Percentiles rank a stretch among this genome's conserved stretches.
These are phyloP conservation scores for Plasmodium ovale DNA, from an alignment of 169 alveolate genomes.

Conservation along the genomic window DNA sequence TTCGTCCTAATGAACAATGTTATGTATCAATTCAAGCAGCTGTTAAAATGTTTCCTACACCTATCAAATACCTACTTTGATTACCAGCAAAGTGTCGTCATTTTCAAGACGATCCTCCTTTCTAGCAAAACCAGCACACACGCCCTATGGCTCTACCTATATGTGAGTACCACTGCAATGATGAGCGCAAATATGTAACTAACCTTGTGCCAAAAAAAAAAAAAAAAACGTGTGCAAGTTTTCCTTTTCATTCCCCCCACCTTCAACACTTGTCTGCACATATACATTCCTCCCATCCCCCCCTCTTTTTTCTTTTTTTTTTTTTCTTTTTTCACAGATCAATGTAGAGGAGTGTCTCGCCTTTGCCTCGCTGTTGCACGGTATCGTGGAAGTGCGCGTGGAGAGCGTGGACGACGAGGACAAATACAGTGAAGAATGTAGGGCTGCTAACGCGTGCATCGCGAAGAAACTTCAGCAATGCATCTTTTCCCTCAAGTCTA, in stretches of 20 bases:
- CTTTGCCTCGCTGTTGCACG: constrained; percentile 46
- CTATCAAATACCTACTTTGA: constrained; percentile 47
- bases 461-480: constrained; percentile 37
- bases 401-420: constrained; percentile 72
- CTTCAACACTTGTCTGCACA: too few relatives aligned
- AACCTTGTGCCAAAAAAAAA: too few relatives aligned
- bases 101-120: constrained; percentile 30
- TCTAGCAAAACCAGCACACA: neutral
- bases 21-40: constrained; percentile 25
- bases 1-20: constrained; percentile 8
- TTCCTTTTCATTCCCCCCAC: too few relatives aligned
- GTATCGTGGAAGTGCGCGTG: constrained; percentile 34
- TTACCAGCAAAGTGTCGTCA: constrained; percentile 21
- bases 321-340: neutral
- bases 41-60: constrained; percentile 20
- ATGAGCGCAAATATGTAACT: too few relatives aligned
- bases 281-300: neutral
- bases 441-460: constrained; percentile 3
- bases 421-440: constrained; percentile 39
- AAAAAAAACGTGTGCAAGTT: neutral
- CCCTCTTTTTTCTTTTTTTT: neutral
- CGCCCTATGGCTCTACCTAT: constrained; percentile 39
- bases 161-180: constrained; percentile 11
- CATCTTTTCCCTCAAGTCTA: constrained; percentile 48
- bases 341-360: constrained; percentile 44